A percentile compares a stretch with the other conserved stretches of the same genome.
These are phyloP conservation scores for Hygrophila difformis DNA, from an alignment of 257 asterid species.

Conservation along the genomic window DNA sequence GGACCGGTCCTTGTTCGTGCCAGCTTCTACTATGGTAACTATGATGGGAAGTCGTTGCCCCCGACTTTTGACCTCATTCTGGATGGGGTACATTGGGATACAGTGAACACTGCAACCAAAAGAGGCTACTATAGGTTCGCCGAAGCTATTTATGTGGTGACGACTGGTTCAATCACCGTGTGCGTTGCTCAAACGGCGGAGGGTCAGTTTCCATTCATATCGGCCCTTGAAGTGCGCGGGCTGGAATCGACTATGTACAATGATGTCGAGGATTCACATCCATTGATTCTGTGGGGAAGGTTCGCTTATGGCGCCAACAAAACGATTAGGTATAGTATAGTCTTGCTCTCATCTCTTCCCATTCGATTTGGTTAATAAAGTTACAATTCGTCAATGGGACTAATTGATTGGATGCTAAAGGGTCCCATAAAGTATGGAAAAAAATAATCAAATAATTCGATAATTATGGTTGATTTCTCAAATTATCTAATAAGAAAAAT, in stretches of 20 bases:
- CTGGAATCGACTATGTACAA: slow-evolving; percentile 43
- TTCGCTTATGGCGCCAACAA: slow-evolving; percentile 45
- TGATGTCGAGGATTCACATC: slow-evolving; percentile 12
- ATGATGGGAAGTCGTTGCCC: slow-evolving; percentile 42
- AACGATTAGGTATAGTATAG: slow-evolving; percentile 35
- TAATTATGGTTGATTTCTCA: no score
- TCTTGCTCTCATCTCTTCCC: no score
- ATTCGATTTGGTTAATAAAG: no score
- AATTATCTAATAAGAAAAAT: no score
- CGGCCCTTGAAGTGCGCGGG: slow-evolving; percentile 50
- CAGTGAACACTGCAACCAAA: slow-evolving; percentile 20
- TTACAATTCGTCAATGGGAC: no score
- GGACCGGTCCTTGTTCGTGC: slow-evolving; percentile 48
- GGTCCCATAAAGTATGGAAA: no score
- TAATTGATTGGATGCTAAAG: no score
- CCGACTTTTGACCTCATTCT: slow-evolving; percentile 48
- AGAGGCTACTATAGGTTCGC: background rate
- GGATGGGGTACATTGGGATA: slow-evolving; percentile 49
- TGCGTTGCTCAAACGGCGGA: slow-evolving; percentile 40
- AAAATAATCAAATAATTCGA: no score
- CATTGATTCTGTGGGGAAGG: slow-evolving; percentile 32
- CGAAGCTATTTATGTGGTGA: slow-evolving; percentile 38
- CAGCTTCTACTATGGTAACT: slow-evolving; percentile 57
- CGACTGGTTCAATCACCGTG: slow-evolving; percentile 23
- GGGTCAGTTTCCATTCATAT: slow-evolving; percentile 49